Conservation (phyloP, 164 flowering plant genomes). For the Aristolochia fimbriata region DNA sequence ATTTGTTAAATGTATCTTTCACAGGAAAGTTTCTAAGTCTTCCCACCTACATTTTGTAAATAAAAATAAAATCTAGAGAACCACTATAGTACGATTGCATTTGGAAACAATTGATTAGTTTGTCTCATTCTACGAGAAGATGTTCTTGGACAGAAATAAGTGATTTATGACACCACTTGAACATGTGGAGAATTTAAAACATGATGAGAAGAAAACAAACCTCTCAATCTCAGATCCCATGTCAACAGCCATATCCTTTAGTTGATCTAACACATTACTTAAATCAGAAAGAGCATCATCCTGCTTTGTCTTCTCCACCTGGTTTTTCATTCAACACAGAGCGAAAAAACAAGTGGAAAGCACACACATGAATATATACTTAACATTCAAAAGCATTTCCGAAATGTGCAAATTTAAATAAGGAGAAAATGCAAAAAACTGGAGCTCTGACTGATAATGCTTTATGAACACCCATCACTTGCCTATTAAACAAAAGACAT, state of each 20-base stretch:
- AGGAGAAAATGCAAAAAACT: too few relatives aligned
- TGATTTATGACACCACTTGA: not conserved
- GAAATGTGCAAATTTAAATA: too few relatives aligned
- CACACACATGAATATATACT: not conserved
- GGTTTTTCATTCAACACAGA: constrained; percentile 5
- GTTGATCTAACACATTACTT: constrained; percentile 11
- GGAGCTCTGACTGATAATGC: too few relatives aligned
- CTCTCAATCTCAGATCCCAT: constrained; percentile 25
- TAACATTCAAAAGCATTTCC: not conserved
- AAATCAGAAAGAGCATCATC: constrained; percentile 16
- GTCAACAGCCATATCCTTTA: constrained; percentile 16
- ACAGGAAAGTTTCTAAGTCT: too few relatives aligned
- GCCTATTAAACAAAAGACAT: too few relatives aligned
- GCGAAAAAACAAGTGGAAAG: not conserved
- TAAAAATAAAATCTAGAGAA: not conserved
- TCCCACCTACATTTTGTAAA: not conserved
- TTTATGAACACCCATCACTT: too few relatives aligned
- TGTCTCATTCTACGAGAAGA: not conserved
- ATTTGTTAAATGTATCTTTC: too few relatives aligned
- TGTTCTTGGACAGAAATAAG: not conserved
- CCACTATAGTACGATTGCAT: not conserved
- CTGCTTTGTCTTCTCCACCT: constrained; percentile 15
- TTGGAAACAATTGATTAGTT: not conserved
- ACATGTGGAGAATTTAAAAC: not conserved
- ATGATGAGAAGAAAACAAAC: constrained; percentile 19